These are phyloP conservation scores for Candida suzukii DNA, from an alignment of 805 yeast genomes.

Conservation along the genomic window DNA sequence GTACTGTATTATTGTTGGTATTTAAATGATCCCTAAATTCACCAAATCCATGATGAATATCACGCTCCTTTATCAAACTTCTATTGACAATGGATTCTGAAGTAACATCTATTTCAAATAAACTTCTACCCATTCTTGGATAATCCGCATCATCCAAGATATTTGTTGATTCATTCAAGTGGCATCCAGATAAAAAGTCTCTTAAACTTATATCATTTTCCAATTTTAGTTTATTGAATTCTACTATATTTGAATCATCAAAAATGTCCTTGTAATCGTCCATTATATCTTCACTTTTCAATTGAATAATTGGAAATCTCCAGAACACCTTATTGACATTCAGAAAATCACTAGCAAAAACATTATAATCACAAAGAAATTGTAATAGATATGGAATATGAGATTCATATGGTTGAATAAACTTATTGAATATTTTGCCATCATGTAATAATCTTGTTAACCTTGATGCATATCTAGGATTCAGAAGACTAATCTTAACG, in stretches of 20 bases:
- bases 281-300: constrained; percentile 2
- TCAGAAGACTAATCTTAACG: constrained; percentile 60
- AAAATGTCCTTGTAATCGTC: constrained; percentile 13
- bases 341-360: constrained; percentile 82
- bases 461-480: constrained; percentile 52
- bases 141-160: constrained; percentile 25
- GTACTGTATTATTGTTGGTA: neutral
- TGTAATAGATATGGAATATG: constrained; percentile 77
- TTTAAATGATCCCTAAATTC: constrained; percentile 2
- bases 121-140: constrained; percentile 52
- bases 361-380: constrained; percentile 74
- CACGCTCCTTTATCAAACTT: constrained; percentile 31
- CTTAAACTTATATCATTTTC: constrained; percentile 27
- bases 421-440: constrained; percentile 33
- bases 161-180: constrained; percentile 4
- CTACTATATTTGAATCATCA: constrained; percentile 14
- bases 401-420: constrained; percentile 58
- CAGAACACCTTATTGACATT: constrained; percentile 39
- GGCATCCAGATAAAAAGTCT: constrained; percentile 18
- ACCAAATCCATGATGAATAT: constrained; percentile 38
- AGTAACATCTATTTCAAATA: constrained; percentile 65
- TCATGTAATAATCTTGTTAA: constrained; percentile 40
- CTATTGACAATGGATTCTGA: constrained; percentile 60
- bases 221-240: constrained; percentile 11
- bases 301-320: constrained; percentile 42